Evolutionary conservation across 163 green algal genomes (phyloP), one percentile per base, ranked within the genome.

Genomic region (Prototheca wickerhamii): DNA sequence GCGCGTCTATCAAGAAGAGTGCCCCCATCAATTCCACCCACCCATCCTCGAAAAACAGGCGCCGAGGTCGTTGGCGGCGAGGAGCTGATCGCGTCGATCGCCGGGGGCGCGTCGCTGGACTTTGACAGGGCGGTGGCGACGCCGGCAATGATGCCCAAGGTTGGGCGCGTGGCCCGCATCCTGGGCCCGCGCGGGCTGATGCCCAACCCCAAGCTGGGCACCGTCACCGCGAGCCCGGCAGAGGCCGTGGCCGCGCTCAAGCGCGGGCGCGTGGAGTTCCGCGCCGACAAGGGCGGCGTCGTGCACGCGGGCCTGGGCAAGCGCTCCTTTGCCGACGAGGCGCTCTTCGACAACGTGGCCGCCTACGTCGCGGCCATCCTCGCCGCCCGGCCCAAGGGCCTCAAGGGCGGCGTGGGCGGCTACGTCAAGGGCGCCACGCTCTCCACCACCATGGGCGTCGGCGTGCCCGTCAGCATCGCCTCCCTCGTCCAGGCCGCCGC

Each of bases 151-250:
- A 89, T 89, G 83, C 73, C 73, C 35, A 67, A 77, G 43, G 54
- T 69, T 12, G 61, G 61, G 25, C 72, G 74, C 33, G 75, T 88
- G 34, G 89, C 85, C 1, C 74, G 79, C 31, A 70, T 95, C 7
- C 85, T 99, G 58, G 94, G 94, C 31, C 94, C 93, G 7, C 80
- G 88, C 23, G 93, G 93, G n/a, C 84, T 99, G 33, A 99, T 99
- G 94, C 94, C 94, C 65, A 99, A 99, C 80, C 94, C 94, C 69
- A 99, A 99, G 84, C 84, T 91, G 32, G 93, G 93, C 63, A 99
- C 93, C 12, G 93, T 99, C 33, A 88, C 87, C 1, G 58, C 63
- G 6, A 74, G 92, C 46, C 71, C 91, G 7, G 74, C 62, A 0
- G 54, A 44, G 0, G 84, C 82, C 3, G 65, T 94, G 5, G 30